Conservation (phyloP, 2,329 filamentous ascomycete species). For the Aspergillus transmontanensis region DNA sequence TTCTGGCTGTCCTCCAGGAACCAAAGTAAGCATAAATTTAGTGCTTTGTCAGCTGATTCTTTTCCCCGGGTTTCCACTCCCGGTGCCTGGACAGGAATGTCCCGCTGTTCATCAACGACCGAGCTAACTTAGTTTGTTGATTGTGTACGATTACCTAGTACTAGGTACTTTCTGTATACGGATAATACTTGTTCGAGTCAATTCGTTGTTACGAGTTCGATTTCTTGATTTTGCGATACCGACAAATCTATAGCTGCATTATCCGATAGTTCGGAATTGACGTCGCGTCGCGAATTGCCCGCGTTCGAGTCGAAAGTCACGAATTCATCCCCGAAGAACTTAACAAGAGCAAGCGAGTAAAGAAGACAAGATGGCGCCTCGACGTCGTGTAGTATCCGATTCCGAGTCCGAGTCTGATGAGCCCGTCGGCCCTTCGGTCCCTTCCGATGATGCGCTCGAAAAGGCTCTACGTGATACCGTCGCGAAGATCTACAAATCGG, state of each 20-base stretch:
- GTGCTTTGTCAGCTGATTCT: slow-evolving; percentile 10
- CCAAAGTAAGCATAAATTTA: neutral
- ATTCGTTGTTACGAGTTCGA: neutral
- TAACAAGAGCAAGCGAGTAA: neutral
- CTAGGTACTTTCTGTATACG: neutral
- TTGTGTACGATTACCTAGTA: neutral
- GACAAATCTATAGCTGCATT: neutral
- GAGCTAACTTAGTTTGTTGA: neutral
- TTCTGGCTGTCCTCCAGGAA: neutral
- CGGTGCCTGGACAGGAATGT: neutral
- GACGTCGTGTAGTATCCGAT: slow-evolving; percentile 32
- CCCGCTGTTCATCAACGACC: neutral
- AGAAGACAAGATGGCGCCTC: slow-evolving; percentile 29
- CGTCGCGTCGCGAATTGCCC: neutral
- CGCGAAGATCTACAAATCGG: slow-evolving; percentile 36
- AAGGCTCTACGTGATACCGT: slow-evolving; percentile 43
- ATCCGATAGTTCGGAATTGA: neutral
- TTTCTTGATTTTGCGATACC: neutral
- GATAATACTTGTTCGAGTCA: neutral
- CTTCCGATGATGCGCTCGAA: slow-evolving; percentile 40
- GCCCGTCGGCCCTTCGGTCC: slow-evolving; percentile 16
- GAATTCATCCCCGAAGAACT: neutral
- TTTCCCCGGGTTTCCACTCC: neutral
- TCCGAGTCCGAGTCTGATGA: slow-evolving; percentile 34
- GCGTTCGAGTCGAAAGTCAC: neutral